These are phyloP conservation scores for Adansonia rubrostipa DNA, from an alignment of 441 rosid species.

Conservation along the genomic window DNA sequence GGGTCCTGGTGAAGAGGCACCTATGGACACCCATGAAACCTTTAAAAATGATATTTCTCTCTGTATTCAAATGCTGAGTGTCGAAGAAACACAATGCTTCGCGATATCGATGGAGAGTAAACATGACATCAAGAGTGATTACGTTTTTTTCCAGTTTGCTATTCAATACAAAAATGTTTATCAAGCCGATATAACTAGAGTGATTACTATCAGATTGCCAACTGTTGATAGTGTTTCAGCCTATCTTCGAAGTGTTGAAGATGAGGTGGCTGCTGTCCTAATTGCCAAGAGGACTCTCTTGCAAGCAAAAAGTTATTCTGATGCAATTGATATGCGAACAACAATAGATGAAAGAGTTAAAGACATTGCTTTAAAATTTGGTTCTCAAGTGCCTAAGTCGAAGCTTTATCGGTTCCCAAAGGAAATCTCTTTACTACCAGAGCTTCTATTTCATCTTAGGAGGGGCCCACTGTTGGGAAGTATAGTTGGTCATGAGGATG, in stretches of 20 bases:
- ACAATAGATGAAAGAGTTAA: conserved; percentile 89
- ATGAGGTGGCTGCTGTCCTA: conserved; percentile 83
- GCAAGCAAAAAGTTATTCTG: conserved; percentile 64
- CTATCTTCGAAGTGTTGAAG: conserved; percentile 78
- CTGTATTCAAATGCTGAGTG: conserved; percentile 80
- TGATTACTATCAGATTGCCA: conserved; percentile 75
- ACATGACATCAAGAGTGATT: conserved; percentile 77
- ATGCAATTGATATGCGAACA: conserved; percentile 72
- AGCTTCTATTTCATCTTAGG: conserved; percentile 85
- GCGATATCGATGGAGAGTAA: conserved; percentile 84
- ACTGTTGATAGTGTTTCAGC: conserved; percentile 85
- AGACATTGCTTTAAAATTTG: conserved; percentile 82
- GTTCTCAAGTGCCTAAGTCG: conserved; percentile 78
- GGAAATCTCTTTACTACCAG: conserved; percentile 80
- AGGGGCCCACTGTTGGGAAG: conserved; percentile 90
- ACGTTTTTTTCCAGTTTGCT: conserved; percentile 82
- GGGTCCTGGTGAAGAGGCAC: conserved; percentile 97
- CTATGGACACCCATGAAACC: conserved; percentile 65
- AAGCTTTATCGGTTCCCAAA: conserved; percentile 82
- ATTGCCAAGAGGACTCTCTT: conserved; percentile 89
- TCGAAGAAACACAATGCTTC: conserved; percentile 95
- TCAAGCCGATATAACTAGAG: conserved; percentile 88
- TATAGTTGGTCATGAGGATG: conserved; percentile 97
- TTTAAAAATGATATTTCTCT: conserved; percentile 73
- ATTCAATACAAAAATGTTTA: conserved; percentile 77